These are phyloP conservation scores for Dendrobium nobile DNA, from an alignment of 106 monocot genomes.

Conservation along the genomic window DNA sequence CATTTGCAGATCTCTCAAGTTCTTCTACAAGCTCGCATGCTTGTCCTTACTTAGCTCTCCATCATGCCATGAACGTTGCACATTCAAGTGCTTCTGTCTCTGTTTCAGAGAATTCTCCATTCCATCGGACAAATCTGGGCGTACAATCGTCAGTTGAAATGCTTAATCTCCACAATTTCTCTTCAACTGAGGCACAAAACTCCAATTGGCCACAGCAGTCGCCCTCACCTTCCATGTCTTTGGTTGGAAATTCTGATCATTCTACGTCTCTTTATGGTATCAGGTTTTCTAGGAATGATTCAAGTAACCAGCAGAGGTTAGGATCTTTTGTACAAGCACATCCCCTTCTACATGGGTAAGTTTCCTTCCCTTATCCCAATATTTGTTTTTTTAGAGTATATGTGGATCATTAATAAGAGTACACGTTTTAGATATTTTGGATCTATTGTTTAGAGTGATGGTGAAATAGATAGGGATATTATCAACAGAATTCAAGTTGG, in stretches of 20 bases:
- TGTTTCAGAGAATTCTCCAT: slow-evolving; percentile 26
- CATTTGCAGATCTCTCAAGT: slow-evolving; percentile 34
- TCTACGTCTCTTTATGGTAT: slow-evolving; percentile 25
- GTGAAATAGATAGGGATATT: no score
- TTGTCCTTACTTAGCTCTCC: slow-evolving; percentile 47
- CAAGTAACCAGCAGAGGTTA: slow-evolving; percentile 31
- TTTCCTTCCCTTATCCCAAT: background rate
- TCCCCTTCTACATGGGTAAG: slow-evolving; percentile 24
- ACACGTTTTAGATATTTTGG: no score
- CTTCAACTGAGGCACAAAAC: slow-evolving; percentile 32
- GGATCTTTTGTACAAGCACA: slow-evolving; percentile 38
- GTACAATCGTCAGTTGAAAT: slow-evolving; percentile 24
- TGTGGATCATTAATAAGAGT: no score
- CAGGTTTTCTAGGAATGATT: slow-evolving; percentile 34
- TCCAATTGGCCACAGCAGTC: slow-evolving; percentile 31
- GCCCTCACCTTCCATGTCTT: slow-evolving; percentile 11
- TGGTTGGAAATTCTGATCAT: slow-evolving; percentile 32
- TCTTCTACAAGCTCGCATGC: slow-evolving; percentile 24
- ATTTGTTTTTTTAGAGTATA: background rate
- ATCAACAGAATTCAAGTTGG: no score
- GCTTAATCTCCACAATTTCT: slow-evolving; percentile 24
- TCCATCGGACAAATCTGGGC: slow-evolving; percentile 14
- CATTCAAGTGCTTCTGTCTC: slow-evolving; percentile 27
- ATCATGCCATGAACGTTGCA: slow-evolving; percentile 25
- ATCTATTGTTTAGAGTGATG: no score